These are phyloP conservation scores for Dictyostelium discoideum DNA, from an alignment of 78 protist species.

Conservation along the genomic window DNA sequence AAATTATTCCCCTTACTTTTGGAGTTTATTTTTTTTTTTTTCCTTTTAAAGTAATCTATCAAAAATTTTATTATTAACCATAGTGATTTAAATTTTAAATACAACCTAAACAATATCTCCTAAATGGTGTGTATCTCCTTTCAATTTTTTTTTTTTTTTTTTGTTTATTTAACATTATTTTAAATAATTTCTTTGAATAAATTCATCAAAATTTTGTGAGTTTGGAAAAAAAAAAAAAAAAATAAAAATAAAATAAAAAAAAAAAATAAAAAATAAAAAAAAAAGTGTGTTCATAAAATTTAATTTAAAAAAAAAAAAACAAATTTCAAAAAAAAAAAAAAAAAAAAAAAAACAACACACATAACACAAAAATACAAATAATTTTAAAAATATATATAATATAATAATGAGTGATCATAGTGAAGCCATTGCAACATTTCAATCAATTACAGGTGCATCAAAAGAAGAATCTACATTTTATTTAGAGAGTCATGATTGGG, in stretches of 20 bases:
- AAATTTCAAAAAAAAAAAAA: not conserved
- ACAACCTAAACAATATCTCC: no score
- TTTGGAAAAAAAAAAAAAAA: no score
- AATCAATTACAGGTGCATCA: conserved; percentile 57
- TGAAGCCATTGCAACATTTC: conserved; percentile 17
- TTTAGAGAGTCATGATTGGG: conserved; percentile 72
- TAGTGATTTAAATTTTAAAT: no score
- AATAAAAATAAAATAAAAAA: no score
- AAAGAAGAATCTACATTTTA: conserved; percentile 26
- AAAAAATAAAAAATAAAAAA: not conserved
- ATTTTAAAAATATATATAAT: not conserved
- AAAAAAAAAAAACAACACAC: not conserved
- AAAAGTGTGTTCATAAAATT: not conserved
- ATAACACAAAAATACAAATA: not conserved
- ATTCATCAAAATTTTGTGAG: no score
- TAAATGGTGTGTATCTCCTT: no score
- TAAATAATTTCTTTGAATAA: not conserved
- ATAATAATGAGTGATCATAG: conserved; percentile 15
- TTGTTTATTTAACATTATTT: no score
- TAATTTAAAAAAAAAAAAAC: not conserved
- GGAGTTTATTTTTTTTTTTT: no score
- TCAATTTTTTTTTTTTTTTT: no score
- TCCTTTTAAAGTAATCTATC: no score
- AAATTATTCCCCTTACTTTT: no score
- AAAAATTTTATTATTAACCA: no score